Percentiles rank a stretch among this genome's conserved stretches.
These are phyloP conservation scores for Linum lewisii DNA, from an alignment of 345 rosid genomes.

Conservation along the genomic window DNA sequence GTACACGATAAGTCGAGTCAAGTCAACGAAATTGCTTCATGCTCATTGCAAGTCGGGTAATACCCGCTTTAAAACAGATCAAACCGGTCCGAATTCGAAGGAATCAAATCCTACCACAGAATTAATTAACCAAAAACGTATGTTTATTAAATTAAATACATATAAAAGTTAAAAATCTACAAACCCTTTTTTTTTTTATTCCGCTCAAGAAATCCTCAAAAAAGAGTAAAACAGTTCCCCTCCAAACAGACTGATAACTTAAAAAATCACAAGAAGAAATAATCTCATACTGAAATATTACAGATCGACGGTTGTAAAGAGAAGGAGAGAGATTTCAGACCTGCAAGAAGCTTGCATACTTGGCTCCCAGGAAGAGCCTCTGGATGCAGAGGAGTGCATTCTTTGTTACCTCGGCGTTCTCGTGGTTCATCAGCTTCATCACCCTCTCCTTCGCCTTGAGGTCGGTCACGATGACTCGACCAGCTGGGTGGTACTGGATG, in stretches of 20 bases:
- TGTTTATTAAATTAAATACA: too few species aligned
- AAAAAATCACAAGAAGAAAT: not conserved
- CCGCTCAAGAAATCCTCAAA: not conserved
- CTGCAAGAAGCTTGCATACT: conserved; percentile 98
- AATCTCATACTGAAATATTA: not conserved
- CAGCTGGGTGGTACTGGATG: conserved; percentile 89
- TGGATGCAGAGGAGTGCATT: conserved; percentile 70
- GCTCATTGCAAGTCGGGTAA: too few species aligned
- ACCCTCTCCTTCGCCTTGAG: conserved; percentile 90
- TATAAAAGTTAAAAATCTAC: too few species aligned
- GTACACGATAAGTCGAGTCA: too few species aligned
- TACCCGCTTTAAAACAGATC: too few species aligned
- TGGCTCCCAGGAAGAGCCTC: conserved; percentile 83
- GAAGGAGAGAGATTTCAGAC: conserved; percentile 29
- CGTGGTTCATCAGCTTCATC: conserved; percentile 85
- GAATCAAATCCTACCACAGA: too few species aligned
- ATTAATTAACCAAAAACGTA: too few species aligned
- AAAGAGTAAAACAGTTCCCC: not conserved
- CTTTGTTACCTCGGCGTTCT: conserved; percentile 69
- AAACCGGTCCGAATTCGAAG: too few species aligned
- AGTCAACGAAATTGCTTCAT: too few species aligned
- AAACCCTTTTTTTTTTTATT: not conserved
- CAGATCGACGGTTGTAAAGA: not conserved
- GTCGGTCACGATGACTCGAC: conserved; percentile 69
- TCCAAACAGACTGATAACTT: not conserved